Evolutionary conservation across 768 basidiomycete genomes (phyloP).

Genomic region (Pleurotus platypus): DNA sequence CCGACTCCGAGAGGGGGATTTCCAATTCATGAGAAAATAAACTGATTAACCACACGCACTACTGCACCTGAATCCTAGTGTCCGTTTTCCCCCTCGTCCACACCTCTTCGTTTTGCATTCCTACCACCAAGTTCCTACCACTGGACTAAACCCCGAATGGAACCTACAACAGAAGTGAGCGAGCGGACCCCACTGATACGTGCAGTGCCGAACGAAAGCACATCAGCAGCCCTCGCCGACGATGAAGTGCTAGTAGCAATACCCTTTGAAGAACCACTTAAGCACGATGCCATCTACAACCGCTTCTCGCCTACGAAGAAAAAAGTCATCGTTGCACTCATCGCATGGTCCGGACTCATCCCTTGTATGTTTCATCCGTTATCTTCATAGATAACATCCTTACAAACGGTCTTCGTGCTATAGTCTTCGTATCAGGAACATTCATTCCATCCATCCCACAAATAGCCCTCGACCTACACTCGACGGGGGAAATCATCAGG

Average conservation of each 20-base stretch:
- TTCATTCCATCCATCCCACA: constrained; percentile 77
- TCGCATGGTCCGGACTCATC: constrained; percentile 59
- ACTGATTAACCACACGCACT: too few species aligned
- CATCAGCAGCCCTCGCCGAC: neutral
- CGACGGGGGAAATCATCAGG: constrained; percentile 59
- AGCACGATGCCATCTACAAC: constrained; percentile 42
- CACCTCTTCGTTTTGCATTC: too few species aligned
- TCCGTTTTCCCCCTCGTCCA: too few species aligned
- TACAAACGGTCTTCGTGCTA: neutral
- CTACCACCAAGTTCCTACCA: too few species aligned
- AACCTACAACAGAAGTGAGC: neutral
- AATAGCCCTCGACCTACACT: constrained; percentile 59
- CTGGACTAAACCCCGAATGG: neutral
- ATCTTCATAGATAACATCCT: neutral
- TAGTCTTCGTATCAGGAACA: constrained; percentile 66
- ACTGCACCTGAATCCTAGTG: too few species aligned
- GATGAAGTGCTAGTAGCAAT: neutral
- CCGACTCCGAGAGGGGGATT: too few species aligned
- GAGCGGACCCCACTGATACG: neutral
- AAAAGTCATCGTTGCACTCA: constrained; percentile 49
- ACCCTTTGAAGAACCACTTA: neutral
- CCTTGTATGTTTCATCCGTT: constrained; percentile 38
- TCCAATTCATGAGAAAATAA: too few species aligned
- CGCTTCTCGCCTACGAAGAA: constrained; percentile 56
- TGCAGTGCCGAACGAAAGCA: neutral